Evolutionary conservation across 1,284 basidiomycete genomes (phyloP).

Genomic region (Xanthoconium separans): DNA sequence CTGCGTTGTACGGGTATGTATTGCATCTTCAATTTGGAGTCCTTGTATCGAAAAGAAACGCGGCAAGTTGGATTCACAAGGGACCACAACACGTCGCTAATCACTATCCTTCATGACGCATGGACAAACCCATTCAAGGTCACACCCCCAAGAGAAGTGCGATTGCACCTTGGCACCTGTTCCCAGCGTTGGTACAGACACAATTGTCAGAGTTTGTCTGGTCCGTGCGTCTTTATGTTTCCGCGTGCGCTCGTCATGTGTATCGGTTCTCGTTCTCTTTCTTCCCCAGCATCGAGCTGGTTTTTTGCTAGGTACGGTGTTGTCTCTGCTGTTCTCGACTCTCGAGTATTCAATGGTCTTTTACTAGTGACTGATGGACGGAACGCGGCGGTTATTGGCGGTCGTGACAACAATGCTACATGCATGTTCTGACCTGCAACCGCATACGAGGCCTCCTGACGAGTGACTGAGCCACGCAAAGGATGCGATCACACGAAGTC

Average conservation of each 20-base stretch:
- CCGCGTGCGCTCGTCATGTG: no score
- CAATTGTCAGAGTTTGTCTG: no score
- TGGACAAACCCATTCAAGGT: not conserved
- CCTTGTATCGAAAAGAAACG: conserved; percentile 60
- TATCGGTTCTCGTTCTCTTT: no score
- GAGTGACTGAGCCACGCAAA: not conserved
- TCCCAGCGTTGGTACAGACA: conserved; percentile 60
- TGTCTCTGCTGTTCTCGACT: no score
- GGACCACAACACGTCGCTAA: conserved; percentile 43
- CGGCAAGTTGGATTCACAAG: conserved; percentile 58
- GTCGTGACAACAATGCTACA: conserved; percentile 38
- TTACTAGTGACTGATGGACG: no score
- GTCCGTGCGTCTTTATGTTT: no score
- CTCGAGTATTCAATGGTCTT: no score
- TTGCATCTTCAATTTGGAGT: conserved; percentile 50
- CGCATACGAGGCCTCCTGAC: not conserved
- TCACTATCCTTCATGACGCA: not conserved
- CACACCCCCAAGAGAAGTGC: conserved; percentile 54
- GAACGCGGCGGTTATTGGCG: no score
- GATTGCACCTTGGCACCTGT: conserved; percentile 63
- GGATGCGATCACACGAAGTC: conserved; percentile 48
- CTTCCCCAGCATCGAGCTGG: no score
- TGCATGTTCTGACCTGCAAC: conserved; percentile 2
- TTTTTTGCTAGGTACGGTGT: no score
- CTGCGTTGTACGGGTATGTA: no score